Conservation (phyloP, 148 eudicot genomes). For the Rhododendron molle region DNA sequence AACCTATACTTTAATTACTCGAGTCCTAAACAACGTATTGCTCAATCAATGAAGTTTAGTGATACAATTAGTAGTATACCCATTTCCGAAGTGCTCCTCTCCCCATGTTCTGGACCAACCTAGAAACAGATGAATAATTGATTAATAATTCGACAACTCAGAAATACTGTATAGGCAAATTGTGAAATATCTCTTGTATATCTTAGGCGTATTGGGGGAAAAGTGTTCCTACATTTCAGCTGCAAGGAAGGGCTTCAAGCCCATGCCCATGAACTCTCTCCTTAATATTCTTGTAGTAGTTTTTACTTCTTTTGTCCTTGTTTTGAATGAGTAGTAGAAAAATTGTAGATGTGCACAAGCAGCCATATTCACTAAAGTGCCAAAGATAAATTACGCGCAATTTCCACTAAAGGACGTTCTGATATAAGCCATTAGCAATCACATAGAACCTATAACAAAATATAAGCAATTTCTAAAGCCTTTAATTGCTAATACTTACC, state of each 20-base stretch:
- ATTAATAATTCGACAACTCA: neutral
- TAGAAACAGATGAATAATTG: conserved; percentile 15
- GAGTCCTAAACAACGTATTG: neutral
- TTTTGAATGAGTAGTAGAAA: neutral
- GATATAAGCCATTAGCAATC: neutral
- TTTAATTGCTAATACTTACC: conserved; percentile 1
- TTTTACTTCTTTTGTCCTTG: neutral
- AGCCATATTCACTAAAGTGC: too few species aligned
- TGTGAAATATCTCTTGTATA: neutral
- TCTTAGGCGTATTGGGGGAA: neutral
- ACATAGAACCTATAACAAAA: neutral
- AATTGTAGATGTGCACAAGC: neutral
- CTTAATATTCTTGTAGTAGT: neutral
- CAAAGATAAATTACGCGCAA: neutral
- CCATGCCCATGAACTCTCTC: neutral
- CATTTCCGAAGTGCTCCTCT: conserved; percentile 96
- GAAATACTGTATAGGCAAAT: neutral
- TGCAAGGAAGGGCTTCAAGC: neutral
- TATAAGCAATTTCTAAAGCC: neutral
- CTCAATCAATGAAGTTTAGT: neutral
- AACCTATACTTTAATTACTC: neutral
- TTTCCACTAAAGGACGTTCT: neutral
- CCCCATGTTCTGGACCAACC: conserved; percentile 99
- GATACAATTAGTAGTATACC: conserved; percentile 38
- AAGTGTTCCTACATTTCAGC: neutral